Evolutionary conservation across 2,329 filamentous ascomycete genomes (phyloP), one percentile per base, ranked within the genome.

Genomic region (Aspergillus pseudoglaucus): DNA sequence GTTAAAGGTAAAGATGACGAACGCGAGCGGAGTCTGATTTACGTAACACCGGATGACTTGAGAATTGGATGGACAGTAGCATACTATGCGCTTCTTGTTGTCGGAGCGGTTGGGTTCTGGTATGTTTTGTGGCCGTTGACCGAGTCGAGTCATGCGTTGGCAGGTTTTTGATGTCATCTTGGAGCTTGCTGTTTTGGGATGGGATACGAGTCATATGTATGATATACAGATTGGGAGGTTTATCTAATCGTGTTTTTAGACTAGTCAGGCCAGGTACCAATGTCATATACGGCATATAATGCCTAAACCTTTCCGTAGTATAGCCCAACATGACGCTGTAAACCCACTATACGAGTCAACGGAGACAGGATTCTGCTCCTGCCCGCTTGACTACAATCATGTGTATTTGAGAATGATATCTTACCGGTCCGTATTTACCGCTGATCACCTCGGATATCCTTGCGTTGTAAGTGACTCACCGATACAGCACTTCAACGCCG

Each of bases 21-120:
- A 12, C 12, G 20, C 22, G 49, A 52, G n/a, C 17, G n/a, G 14
- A 53, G 48, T 6, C 46, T 50, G 20, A 53, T 61, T 27, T 53
- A 57, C 12, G 52, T 62, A 25, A 63, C 54, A 15, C 51, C 63
- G 42, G 48, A 43, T 27, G 52, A 51, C 35, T 60, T 75, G 58
- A 70, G 68, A 18, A 59, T 79, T 25, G 64, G 61, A 2, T 95
- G 87, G 87, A 91, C 87, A 0, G 67, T 86, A 3, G 74, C 79
- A 1, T 97, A 97, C 65, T 97, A 97, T 64, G 48, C 79, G 2
- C 67, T 96, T 40, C 75, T 97, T 2, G 72, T 93, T 1, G 75
- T 68, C 0, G 93, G 93, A 1, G 82, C 85, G 1, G 67, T 81
- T 40, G 74, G 76, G 2, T 98, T 93, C 75, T 89, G 83, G 66